Evolutionary conservation across 2,329 filamentous ascomycete species (phyloP), one percentile per base, ranked within the genome.

Genomic region (Trichoderma koningiopsis): DNA sequence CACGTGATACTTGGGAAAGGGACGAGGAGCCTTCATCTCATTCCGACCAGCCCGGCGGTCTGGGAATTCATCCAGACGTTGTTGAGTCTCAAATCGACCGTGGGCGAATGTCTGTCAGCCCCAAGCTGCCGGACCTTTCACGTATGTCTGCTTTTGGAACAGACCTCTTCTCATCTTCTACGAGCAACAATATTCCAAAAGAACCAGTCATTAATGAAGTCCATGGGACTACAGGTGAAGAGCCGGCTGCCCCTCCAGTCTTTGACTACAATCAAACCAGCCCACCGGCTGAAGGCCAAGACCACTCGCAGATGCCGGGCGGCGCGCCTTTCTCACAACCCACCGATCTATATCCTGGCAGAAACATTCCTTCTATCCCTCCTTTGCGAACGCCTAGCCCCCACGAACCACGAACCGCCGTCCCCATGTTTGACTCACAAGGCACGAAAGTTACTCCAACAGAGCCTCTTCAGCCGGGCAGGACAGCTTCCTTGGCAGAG

Each of bases 131-230:
- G 2, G 69, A 68, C 37, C 52, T 91, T 4, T 81, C 83, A 14
- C 86, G 88, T 31, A 81, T 90, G 80, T 90, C 88, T 53, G 82
- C 82, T 1, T 90, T 90, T 75, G 87, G 87, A 1, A 80, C 85
- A 53, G 87, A 89, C 69, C 81, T 90, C 55, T 89, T 89, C 71
- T 49, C 64, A 24, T 22, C 64, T 16, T 59, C 64, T 11, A 6
- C 27, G 10, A 59, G 55, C 40, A 59, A 29, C 49, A 52, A 4
- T 19, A 13, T 58, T 35, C 37, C 22, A 24, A 49, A 59, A 31
- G 55, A 52, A 31, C 24, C 49, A 14, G 22, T 35, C 11, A 55
- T 56, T 35, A 14, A 14, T 22, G 49, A 64, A 43, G 14, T 37
- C 4, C 61, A 31, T 19, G 47, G 13, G 14, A 13, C 37, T 22